phyloP scores from a whole-genome alignment of 2,329 filamentous ascomycete genomes.

The Hymenoscyphus scutula region DNA sequence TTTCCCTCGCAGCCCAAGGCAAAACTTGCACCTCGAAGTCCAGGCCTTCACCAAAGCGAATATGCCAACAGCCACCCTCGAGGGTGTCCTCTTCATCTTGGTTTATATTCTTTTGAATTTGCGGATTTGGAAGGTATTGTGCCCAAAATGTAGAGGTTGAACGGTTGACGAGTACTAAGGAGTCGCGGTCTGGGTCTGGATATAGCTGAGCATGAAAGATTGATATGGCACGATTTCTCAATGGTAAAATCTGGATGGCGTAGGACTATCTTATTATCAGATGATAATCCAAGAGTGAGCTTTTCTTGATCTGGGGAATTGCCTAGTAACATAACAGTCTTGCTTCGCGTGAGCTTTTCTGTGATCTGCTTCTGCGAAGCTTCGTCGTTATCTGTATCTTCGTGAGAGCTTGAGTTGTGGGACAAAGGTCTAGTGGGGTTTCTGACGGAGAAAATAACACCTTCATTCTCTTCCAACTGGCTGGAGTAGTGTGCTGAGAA shows the following conservation, averaged over 20 bases:
- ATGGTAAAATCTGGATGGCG: no score
- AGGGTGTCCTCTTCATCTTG: conserved; percentile 4
- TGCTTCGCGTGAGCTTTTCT: neutral
- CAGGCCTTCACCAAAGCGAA: neutral
- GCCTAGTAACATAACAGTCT: neutral
- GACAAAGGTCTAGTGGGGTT: neutral
- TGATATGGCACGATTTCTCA: no score
- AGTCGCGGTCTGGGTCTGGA: no score
- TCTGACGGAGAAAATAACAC: neutral
- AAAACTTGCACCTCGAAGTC: neutral
- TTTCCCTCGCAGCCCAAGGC: neutral
- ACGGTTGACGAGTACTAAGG: conserved; percentile 6
- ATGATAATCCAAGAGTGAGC: neutral
- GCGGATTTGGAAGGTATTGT: neutral
- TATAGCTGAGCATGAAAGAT: no score
- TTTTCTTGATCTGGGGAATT: neutral
- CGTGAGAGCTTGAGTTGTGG: neutral
- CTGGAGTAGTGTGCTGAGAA: conserved; percentile 3
- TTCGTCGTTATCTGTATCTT: neutral
- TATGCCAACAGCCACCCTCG: neutral
- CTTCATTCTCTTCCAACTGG: neutral
- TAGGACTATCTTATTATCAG: neutral
- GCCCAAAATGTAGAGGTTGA: conserved; percentile 3
- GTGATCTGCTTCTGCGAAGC: neutral
- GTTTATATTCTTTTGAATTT: neutral